These are phyloP conservation scores for Pinus taeda DNA, from an alignment of 75 land plant genomes.

Conservation along the genomic window DNA sequence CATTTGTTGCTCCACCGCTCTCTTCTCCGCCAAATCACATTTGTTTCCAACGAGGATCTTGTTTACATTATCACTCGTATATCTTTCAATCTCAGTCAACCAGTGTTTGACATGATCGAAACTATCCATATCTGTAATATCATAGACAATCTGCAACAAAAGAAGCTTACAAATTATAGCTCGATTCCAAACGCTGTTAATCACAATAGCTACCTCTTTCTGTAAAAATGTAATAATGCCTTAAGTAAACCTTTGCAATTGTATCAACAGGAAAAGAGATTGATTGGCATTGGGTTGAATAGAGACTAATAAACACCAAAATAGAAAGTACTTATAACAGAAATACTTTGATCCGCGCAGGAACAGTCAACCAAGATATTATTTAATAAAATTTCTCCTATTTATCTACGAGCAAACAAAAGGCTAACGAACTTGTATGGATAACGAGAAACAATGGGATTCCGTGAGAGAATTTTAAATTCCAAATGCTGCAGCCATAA, in stretches of 20 bases:
- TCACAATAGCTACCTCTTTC: not conserved
- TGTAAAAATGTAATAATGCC: not conserved
- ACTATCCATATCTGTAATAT: slow-evolving; percentile 81
- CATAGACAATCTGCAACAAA: slow-evolving; percentile 67
- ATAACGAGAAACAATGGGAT: not conserved
- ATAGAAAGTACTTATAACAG: too few species aligned
- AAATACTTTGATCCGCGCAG: too few species aligned
- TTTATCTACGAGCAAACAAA: not conserved
- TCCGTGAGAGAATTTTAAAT: not conserved
- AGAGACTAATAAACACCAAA: too few species aligned
- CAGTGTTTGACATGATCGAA: slow-evolving; percentile 87
- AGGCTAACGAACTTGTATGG: not conserved
- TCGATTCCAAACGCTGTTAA: not conserved
- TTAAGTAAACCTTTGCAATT: not conserved
- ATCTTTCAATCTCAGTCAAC: slow-evolving; percentile 86
- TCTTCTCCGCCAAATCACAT: slow-evolving; percentile 63
- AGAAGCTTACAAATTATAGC: not conserved
- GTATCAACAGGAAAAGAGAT: not conserved
- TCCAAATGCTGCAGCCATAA: not conserved
- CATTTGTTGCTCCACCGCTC: slow-evolving; percentile 67
- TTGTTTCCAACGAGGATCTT: slow-evolving; percentile 82
- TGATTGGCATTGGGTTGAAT: not conserved
- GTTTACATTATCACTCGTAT: slow-evolving; percentile 81
- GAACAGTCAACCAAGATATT: too few species aligned
- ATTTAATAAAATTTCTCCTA: too few species aligned